These are phyloP conservation scores for Sporobolomyces phaffii DNA, from an alignment of 768 basidiomycete genomes.

Conservation along the genomic window DNA sequence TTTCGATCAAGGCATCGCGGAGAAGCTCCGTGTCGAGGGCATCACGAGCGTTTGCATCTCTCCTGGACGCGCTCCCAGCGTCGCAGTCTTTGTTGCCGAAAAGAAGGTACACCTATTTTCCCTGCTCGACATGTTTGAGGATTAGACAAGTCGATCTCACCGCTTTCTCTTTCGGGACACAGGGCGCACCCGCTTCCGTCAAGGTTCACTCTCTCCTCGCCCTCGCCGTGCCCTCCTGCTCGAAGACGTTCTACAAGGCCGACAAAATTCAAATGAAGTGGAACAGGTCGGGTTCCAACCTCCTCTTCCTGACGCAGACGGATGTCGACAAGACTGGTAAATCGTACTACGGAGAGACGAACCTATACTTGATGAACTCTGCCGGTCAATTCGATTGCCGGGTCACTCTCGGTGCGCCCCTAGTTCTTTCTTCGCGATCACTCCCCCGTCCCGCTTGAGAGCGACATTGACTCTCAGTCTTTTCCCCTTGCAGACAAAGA, in stretches of 20 bases:
- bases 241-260: slow-evolving; percentile 93
- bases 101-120: slow-evolving; percentile 67
- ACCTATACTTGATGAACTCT: slow-evolving; percentile 82
- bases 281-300: slow-evolving; percentile 88
- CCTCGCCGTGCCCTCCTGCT: slow-evolving; percentile 59
- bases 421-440: neutral
- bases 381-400: slow-evolving; percentile 90
- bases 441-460: neutral
- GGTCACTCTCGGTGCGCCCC: slow-evolving; percentile 53
- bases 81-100: slow-evolving; percentile 91
- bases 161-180: neutral
- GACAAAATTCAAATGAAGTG: slow-evolving; percentile 90
- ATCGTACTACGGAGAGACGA: slow-evolving; percentile 97
- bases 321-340: slow-evolving; percentile 96
- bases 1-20: slow-evolving; percentile 72
- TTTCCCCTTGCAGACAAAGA: slow-evolving; percentile 70
- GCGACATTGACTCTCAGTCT: neutral
- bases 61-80: slow-evolving; percentile 73
- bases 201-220: slow-evolving; percentile 68
- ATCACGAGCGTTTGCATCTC: slow-evolving; percentile 70
- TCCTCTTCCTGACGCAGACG: slow-evolving; percentile 84
- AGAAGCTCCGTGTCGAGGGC: slow-evolving; percentile 76
- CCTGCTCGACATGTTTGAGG: neutral
- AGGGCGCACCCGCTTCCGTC: slow-evolving; percentile 83
- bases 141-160: neutral